These are phyloP conservation scores for Aegilops sharonensis DNA, from an alignment of 176 grass and related monocot genomes.

Conservation along the genomic window DNA sequence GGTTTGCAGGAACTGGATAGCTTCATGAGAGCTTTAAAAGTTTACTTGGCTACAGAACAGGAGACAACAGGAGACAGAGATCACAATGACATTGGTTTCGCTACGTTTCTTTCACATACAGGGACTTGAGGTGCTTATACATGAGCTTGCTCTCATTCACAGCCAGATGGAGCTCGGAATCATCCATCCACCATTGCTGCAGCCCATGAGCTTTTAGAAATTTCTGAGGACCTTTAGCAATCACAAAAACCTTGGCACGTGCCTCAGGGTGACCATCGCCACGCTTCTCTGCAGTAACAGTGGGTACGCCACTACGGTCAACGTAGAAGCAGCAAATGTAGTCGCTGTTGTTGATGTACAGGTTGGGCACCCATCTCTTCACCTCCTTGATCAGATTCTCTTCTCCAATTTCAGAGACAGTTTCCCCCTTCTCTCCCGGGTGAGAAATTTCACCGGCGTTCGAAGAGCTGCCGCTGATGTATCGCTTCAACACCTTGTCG, in stretches of 20 bases:
- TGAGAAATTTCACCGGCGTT: neutral
- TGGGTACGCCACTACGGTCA: slow-evolving; percentile 31
- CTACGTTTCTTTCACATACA: slow-evolving; percentile 54
- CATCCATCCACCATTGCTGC: slow-evolving; percentile 86
- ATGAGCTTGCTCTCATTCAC: slow-evolving; percentile 73
- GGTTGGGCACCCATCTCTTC: slow-evolving; percentile 79
- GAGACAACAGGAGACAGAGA: neutral
- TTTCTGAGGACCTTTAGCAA: slow-evolving; percentile 56
- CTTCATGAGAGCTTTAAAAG: neutral
- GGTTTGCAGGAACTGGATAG: neutral
- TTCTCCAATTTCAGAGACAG: slow-evolving; percentile 11
- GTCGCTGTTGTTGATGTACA: slow-evolving; percentile 72
- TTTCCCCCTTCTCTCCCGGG: slow-evolving; percentile 3
- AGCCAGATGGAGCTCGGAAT: slow-evolving; percentile 66
- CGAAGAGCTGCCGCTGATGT: slow-evolving; percentile 30
- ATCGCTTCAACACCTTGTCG: slow-evolving; percentile 29
- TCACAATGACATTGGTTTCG: neutral
- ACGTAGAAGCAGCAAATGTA: slow-evolving; percentile 85
- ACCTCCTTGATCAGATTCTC: slow-evolving; percentile 54
- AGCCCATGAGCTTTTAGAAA: slow-evolving; percentile 88
- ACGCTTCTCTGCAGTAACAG: slow-evolving; percentile 35
- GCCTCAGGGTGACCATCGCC: neutral
- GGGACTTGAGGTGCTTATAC: slow-evolving; percentile 67
- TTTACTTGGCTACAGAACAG: neutral
- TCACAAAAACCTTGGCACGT: slow-evolving; percentile 54